Conservation (phyloP, 1,139 yeast genomes). For the Eremothecium gossypii region DNA sequence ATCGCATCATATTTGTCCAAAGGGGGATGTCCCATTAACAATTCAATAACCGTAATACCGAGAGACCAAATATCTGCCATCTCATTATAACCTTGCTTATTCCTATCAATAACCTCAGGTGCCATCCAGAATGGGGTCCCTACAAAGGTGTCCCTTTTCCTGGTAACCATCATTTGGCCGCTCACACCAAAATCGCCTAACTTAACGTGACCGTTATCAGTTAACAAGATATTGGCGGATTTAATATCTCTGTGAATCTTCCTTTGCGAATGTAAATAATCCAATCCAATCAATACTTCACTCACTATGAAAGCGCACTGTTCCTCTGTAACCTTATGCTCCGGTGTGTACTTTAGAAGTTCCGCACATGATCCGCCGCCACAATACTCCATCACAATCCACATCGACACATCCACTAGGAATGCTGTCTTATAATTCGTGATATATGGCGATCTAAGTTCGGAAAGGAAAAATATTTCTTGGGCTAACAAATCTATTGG, state of each 20-base stretch:
- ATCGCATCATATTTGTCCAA: slow-evolving; percentile 60
- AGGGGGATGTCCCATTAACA: slow-evolving; percentile 68
- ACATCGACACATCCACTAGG: slow-evolving; percentile 55
- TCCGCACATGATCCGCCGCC: slow-evolving; percentile 89
- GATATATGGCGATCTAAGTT: slow-evolving; percentile 53
- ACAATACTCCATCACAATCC: slow-evolving; percentile 89
- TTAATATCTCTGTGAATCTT: slow-evolving; percentile 82
- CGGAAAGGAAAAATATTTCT: slow-evolving; percentile 66
- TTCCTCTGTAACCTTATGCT: slow-evolving; percentile 46
- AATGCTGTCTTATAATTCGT: slow-evolving; percentile 60
- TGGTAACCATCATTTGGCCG: slow-evolving; percentile 61
- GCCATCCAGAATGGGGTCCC: slow-evolving; percentile 97
- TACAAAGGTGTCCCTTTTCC: slow-evolving; percentile 61
- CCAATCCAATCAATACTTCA: slow-evolving; percentile 54
- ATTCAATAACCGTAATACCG: slow-evolving; percentile 73
- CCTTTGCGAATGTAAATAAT: slow-evolving; percentile 60
- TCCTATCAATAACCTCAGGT: slow-evolving; percentile 56
- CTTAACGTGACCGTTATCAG: slow-evolving; percentile 53
- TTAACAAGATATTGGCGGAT: slow-evolving; percentile 69
- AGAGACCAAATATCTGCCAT: slow-evolving; percentile 86
- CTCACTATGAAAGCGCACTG: slow-evolving; percentile 49
- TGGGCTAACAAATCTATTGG: slow-evolving; percentile 60
- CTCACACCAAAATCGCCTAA: slow-evolving; percentile 85
- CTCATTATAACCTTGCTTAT: slow-evolving; percentile 52
- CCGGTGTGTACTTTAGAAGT: slow-evolving; percentile 40